These are phyloP conservation scores for Plasmodium ovale DNA, from an alignment of 169 alveolate species.

Conservation along the genomic window DNA sequence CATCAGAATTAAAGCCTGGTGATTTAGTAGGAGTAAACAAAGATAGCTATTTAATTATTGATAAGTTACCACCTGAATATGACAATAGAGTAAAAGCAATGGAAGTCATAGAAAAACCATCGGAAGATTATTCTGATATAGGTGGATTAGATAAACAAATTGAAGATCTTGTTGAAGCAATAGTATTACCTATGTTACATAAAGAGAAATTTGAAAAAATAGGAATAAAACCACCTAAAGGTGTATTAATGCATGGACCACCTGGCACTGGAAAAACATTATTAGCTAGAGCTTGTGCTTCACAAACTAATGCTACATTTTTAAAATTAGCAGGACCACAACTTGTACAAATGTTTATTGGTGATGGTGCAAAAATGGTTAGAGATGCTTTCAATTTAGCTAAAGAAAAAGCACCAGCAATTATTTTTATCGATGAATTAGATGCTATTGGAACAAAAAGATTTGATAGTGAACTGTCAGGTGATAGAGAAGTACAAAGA, in stretches of 20 bases:
- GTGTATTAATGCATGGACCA: slow-evolving; percentile 99
- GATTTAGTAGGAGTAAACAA: slow-evolving; percentile 99
- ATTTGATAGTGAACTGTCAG: slow-evolving; percentile 96
- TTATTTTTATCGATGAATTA: slow-evolving; percentile 98
- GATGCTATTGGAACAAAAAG: slow-evolving; percentile 99
- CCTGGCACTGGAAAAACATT: slow-evolving; percentile 98
- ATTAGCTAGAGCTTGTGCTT: slow-evolving; percentile 97
- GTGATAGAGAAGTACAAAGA: slow-evolving; percentile 99
- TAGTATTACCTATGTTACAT: slow-evolving; percentile 99
- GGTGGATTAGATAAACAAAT: slow-evolving; percentile 99
- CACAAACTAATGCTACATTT: slow-evolving; percentile 98
- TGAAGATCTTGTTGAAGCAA: slow-evolving; percentile 99
- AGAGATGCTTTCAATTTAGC: slow-evolving; percentile 99
- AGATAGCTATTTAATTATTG: slow-evolving; percentile 97
- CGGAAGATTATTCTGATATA: slow-evolving; percentile 99
- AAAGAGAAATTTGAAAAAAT: slow-evolving; percentile 98
- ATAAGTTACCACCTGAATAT: slow-evolving; percentile 99
- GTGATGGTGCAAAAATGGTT: slow-evolving; percentile 99
- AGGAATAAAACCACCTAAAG: slow-evolving; percentile 99
- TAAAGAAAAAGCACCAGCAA: slow-evolving; percentile 99
- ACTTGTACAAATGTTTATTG: slow-evolving; percentile 99
- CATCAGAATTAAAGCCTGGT: slow-evolving; percentile 93
- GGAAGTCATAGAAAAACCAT: slow-evolving; percentile 99
- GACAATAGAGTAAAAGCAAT: slow-evolving; percentile 99
- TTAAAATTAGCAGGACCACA: slow-evolving; percentile 99